A percentile compares a stretch with the other conserved stretches of the same genome.
Conservation (phyloP, 1,284 basidiomycete species). For the Exobasidium cylindrosporum region DNA sequence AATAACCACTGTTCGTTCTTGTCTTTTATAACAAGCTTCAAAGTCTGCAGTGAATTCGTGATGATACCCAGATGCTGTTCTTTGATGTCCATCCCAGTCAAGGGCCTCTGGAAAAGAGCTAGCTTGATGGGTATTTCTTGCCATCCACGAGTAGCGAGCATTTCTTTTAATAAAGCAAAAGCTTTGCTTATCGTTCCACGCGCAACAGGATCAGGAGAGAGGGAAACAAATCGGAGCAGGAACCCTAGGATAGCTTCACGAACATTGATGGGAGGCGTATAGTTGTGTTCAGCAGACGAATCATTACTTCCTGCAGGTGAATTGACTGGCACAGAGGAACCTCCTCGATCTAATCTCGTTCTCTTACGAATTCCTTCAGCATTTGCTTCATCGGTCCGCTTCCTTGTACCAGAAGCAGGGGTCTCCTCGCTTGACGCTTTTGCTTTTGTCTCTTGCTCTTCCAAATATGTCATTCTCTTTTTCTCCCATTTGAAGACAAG, state of each 20-base stretch:
- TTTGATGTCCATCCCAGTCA: constrained; percentile 63
- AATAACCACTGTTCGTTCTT: constrained; percentile 81
- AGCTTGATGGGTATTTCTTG: constrained; percentile 90
- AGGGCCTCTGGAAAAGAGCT: constrained; percentile 59
- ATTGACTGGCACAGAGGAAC: constrained; percentile 56
- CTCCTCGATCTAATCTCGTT: constrained; percentile 58
- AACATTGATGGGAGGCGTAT: constrained; percentile 42
- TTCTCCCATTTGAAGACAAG: constrained; percentile 57
- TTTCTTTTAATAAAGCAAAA: constrained; percentile 73
- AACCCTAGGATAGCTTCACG: constrained; percentile 75
- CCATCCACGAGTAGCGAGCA: constrained; percentile 81
- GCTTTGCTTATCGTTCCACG: constrained; percentile 72
- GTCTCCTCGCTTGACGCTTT: constrained; percentile 4
- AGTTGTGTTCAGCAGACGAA: constrained; percentile 29
- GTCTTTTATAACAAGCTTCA: constrained; percentile 79
- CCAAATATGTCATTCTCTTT: constrained; percentile 46
- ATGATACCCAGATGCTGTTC: constrained; percentile 67
- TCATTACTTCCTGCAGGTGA: constrained; percentile 21
- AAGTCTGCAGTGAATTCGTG: constrained; percentile 80
- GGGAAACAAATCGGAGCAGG: constrained; percentile 79
- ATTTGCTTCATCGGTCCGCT: not conserved
- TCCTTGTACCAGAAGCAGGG: constrained; percentile 24
- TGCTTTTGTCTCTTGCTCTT: constrained; percentile 16
- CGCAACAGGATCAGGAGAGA: constrained; percentile 68
- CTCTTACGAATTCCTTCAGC: constrained; percentile 49